A percentile compares a stretch with the other conserved stretches of the same genome.
Conservation (phyloP, 345 rosid species). For the Moringa oleifera region DNA sequence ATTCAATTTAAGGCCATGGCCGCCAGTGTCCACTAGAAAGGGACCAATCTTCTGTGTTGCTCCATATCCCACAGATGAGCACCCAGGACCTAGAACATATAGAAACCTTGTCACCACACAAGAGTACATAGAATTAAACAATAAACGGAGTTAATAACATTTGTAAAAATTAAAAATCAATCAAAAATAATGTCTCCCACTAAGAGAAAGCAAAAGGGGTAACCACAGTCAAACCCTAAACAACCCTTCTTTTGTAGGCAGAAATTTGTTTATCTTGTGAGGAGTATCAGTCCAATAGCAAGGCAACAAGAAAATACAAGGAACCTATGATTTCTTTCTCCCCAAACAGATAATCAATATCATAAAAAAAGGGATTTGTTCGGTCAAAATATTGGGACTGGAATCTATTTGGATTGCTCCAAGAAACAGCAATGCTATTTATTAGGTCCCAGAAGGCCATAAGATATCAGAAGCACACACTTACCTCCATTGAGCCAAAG, state of each 20-base stretch:
- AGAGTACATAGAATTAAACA: conserved; percentile 1
- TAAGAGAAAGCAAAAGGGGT: conserved; percentile 2
- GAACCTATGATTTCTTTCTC: conserved; percentile 6
- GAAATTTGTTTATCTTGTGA: no score
- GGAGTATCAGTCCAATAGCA: no score
- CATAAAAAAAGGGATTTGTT: no score
- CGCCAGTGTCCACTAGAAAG: conserved; percentile 66
- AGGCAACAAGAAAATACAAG: conserved; percentile 2
- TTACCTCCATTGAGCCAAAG: conserved; percentile 98
- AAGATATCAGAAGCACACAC: not conserved
- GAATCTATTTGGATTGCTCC: not conserved
- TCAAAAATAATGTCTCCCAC: conserved; percentile 5
- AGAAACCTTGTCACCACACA: conserved; percentile 40
- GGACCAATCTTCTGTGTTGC: conserved; percentile 99
- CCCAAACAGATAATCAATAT: not conserved
- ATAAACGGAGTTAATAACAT: conserved; percentile 5
- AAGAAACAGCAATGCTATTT: not conserved
- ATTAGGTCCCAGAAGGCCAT: not conserved
- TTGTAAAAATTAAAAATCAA: conserved; percentile 12
- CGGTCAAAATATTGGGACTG: conserved; percentile 11
- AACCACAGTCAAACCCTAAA: conserved; percentile 12
- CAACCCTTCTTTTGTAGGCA: not conserved
- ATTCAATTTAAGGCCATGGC: conserved; percentile 60
- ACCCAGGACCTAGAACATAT: conserved; percentile 80
- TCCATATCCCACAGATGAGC: conserved; percentile 98